A percentile compares a stretch with the other conserved stretches of the same genome.
Conservation (phyloP, 164 flowering plant species). For the Kalanchoe fedtschenkoi region DNA sequence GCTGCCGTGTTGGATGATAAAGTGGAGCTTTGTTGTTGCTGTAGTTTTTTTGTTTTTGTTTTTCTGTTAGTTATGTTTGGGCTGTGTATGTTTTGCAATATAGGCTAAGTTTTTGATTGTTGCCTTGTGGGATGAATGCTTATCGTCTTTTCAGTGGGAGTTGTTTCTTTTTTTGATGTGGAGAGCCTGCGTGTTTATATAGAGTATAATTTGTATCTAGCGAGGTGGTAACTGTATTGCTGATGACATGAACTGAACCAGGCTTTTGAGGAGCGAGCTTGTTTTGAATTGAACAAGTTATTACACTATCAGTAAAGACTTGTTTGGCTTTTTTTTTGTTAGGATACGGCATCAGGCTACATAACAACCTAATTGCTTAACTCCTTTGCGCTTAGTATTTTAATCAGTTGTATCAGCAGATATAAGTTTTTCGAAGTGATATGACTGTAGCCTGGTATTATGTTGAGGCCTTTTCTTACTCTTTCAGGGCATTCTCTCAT, state of each 20-base stretch:
- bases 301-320: not conserved
- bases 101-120: too few relatives aligned
- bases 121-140: too few relatives aligned
- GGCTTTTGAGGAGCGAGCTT: not conserved
- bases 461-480: too few relatives aligned
- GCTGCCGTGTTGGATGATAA: too few relatives aligned
- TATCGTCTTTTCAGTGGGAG: too few relatives aligned
- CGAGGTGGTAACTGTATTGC: not conserved
- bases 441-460: not conserved
- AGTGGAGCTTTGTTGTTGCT: too few relatives aligned
- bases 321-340: not conserved
- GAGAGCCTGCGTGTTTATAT: not conserved
- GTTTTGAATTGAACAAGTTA: not conserved
- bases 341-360: too few relatives aligned
- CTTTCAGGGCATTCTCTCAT: constrained; percentile 12
- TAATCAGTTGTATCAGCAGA: not conserved
- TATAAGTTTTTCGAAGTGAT: not conserved
- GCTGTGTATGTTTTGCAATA: too few relatives aligned
- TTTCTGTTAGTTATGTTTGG: too few relatives aligned
- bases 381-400: too few relatives aligned
- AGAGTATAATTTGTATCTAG: not conserved
- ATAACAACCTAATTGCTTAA: not conserved
- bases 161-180: not conserved
- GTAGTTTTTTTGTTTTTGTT: too few relatives aligned
- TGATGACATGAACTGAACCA: not conserved